phyloP scores from a whole-genome alignment of 2,329 filamentous ascomycete species.

The Penicillium sp. region DNA sequence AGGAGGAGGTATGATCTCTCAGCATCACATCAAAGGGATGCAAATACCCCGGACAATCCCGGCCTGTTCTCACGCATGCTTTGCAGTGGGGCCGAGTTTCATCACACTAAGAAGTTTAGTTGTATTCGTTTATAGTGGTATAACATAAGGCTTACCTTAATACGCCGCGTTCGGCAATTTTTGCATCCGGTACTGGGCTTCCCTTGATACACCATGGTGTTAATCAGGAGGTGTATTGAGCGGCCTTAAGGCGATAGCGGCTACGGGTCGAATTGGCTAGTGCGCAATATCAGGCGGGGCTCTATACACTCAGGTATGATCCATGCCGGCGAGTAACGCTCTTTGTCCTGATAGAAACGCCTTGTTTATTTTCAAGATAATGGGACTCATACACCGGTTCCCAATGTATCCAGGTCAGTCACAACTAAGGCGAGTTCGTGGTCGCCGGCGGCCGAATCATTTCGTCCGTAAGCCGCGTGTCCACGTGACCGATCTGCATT shows the following conservation, averaged over 20 bases:
- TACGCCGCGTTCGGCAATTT: conserved; percentile 31
- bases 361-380: too few relatives aligned
- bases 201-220: conserved; percentile 28
- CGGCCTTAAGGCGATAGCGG: background rate
- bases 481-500: conserved; percentile 12
- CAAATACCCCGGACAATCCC: conserved; percentile 30
- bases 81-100: conserved; percentile 31
- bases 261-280: background rate
- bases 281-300: background rate
- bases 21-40: conserved; percentile 32
- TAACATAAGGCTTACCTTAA: conserved; percentile 23
- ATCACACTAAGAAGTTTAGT: conserved; percentile 26
- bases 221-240: background rate
- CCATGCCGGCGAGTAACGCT: background rate
- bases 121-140: background rate
- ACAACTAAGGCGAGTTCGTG: background rate
- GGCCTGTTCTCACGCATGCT: conserved; percentile 28
- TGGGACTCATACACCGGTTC: background rate
- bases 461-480: background rate
- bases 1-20: conserved; percentile 24
- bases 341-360: background rate
- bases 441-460: background rate
- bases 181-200: conserved; percentile 30
- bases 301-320: background rate
- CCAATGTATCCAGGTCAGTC: background rate